Percentiles rank a stretch among this genome's conserved stretches.
phyloP scores from a whole-genome alignment of 2,329 filamentous ascomycete species.

The Exophiala sp. region DNA sequence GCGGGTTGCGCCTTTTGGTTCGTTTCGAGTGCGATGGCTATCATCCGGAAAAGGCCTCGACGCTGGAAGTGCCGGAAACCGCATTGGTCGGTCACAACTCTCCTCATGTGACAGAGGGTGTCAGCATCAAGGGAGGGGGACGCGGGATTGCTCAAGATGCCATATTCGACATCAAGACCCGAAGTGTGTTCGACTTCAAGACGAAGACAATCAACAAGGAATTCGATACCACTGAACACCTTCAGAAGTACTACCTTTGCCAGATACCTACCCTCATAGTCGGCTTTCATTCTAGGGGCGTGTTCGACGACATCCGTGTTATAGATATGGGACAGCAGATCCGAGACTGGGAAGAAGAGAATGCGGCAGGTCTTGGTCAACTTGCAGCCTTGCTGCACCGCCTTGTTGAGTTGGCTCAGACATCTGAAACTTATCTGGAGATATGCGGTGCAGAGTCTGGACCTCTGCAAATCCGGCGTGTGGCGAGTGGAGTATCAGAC shows the following conservation, averaged over 20 bases:
- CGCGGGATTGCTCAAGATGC: not conserved
- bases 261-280: slow-evolving; percentile 50
- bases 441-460: slow-evolving; percentile 27
- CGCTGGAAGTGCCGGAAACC: no score
- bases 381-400: slow-evolving; percentile 32
- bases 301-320: slow-evolving; percentile 42
- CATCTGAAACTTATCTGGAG: slow-evolving; percentile 31
- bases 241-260: slow-evolving; percentile 43
- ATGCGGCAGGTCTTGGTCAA: slow-evolving; percentile 31
- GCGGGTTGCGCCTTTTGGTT: slow-evolving; percentile 47
- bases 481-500: slow-evolving; percentile 1
- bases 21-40: slow-evolving; percentile 48
- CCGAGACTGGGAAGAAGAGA: slow-evolving; percentile 40
- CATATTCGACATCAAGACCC: slow-evolving; percentile 2
- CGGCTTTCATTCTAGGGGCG: slow-evolving; percentile 43
- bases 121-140: not conserved
- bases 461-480: slow-evolving; percentile 5
- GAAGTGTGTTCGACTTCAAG: slow-evolving; percentile 45
- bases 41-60: no score
- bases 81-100: no score
- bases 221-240: not conserved
- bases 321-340: slow-evolving; percentile 36
- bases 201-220: slow-evolving; percentile 38
- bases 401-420: slow-evolving; percentile 31
- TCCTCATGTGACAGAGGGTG: not conserved